Base-by-base conservation (phyloP, 768 basidiomycete genomes). In the Cystobasidiopsis lactophilus region DNA sequence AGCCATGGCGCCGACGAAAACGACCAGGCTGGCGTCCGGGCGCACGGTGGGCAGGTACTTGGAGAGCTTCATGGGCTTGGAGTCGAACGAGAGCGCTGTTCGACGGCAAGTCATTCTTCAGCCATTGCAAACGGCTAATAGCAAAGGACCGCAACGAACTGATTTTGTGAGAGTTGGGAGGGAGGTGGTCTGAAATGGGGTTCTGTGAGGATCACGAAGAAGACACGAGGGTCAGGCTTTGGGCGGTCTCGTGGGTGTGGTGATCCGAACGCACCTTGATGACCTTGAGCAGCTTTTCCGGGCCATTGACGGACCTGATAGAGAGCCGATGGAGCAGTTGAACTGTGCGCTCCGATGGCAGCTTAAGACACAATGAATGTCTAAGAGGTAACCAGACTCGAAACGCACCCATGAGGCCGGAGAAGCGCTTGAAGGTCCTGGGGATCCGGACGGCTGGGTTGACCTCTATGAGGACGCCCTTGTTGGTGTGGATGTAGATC, bases 1-100 rank as follows among this genome's bases (percentile, higher is more conserved):
- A 5, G 91, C 91, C 91, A 98, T 98, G 21, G 91, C 93, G 46
- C 91, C 91, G 52, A 98, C 88, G 60, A 95, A 93, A 51, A 98
- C 82, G 18, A 85, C 88, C 51, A 98, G 70, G 35, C 80, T 80
- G 62, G 95, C 85, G 3, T 84, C 82, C 51, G 79, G 74, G 0
- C 89, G 88, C 5, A 96, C 69, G 0, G 79, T 83, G 0, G 79
- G 79, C 41, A 98, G 71, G 70, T 85, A 95, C 53, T 75, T 71
- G 1, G 85, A 85, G 43, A 96, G 69, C 40, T 82, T 74, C 56
- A 81, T 72, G 1, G 79, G 81, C 9, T 76, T 80, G 2, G 88
- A 80, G 61, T 98, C 89, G 40, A 85, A 85, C 3, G 89, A 93
- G 13, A 95, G 75, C 2, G 89, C 85, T 88, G 62, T 5, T 19